Evolutionary conservation across 345 rosid species (phyloP).

Genomic region (Aquilaria malaccensis): DNA sequence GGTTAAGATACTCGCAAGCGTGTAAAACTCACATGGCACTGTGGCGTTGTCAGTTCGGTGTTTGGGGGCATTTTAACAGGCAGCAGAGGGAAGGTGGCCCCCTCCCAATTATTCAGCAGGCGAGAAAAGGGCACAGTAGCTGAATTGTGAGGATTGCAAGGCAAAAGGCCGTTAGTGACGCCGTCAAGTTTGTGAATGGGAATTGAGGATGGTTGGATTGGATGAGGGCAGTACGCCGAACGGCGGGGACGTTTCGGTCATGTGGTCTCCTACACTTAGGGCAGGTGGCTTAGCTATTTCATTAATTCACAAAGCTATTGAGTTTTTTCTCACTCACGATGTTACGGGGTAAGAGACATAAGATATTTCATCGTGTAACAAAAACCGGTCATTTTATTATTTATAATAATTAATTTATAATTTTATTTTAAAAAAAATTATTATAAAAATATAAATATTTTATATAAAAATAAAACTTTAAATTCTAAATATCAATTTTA

Average conservation of each 20-base stretch:
- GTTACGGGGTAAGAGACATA: too few species aligned
- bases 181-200: conserved; percentile 15
- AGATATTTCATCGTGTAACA: too few species aligned
- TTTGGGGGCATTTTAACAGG: neutral
- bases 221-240: conserved; percentile 17
- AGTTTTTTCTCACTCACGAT: too few species aligned
- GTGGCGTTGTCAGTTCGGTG: neutral
- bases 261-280: conserved; percentile 20
- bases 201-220: neutral
- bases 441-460: too few species aligned
- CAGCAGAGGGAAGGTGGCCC: conserved; percentile 20
- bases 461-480: too few species aligned
- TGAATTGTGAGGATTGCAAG: conserved; percentile 10
- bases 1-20: neutral
- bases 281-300: neutral
- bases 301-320: too few species aligned
- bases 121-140: neutral
- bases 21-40: neutral
- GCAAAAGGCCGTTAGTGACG: conserved; percentile 23
- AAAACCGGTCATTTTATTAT: too few species aligned
- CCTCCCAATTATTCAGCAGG: conserved; percentile 4
- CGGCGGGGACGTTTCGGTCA: conserved; percentile 24
- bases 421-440: too few species aligned
- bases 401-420: too few species aligned
- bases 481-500: too few species aligned